A percentile compares a stretch with the other conserved stretches of the same genome.
phyloP scores from a whole-genome alignment of 2,329 filamentous ascomycete species.

The Pestalotiopsis sp. region DNA sequence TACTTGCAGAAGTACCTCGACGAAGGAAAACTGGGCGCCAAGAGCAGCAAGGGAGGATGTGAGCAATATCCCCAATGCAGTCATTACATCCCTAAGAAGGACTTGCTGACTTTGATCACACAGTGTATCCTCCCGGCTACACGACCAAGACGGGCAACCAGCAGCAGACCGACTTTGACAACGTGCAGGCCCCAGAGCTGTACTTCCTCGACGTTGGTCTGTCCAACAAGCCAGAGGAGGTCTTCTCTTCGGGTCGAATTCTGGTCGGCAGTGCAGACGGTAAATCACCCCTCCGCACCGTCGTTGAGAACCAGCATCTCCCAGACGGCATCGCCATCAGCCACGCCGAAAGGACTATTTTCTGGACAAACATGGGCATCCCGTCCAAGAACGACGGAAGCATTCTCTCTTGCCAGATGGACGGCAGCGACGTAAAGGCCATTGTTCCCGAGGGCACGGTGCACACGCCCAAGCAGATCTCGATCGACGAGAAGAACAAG shows the following conservation, averaged over 20 bases:
- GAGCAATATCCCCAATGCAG: neutral
- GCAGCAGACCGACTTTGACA: conserved; percentile 4
- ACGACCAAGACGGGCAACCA: conserved; percentile 8
- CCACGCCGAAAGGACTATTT: conserved; percentile 36
- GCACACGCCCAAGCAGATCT: conserved; percentile 54
- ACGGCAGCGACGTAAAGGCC: conserved; percentile 47
- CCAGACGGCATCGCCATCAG: conserved; percentile 50
- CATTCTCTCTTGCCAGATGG: conserved; percentile 47
- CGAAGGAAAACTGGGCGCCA: conserved; percentile 30
- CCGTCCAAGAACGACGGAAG: conserved; percentile 42
- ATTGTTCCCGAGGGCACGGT: conserved; percentile 46
- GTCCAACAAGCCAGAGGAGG: conserved; percentile 7
- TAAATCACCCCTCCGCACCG: conserved; percentile 4
- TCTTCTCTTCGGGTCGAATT: conserved; percentile 2
- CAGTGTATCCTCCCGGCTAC: conserved; percentile 6
- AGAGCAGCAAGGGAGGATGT: conserved; percentile 28
- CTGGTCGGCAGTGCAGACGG: conserved; percentile 9
- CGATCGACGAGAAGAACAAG: conserved; percentile 26
- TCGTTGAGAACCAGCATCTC: conserved; percentile 20
- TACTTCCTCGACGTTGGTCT: conserved; percentile 12
- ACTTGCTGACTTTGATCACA: neutral
- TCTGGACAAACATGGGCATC: conserved; percentile 54
- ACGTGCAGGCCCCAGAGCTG: conserved; percentile 6
- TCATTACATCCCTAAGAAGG: neutral
- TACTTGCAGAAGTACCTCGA: conserved; percentile 32